A percentile compares a stretch with the other conserved stretches of the same genome.
These are phyloP conservation scores for Penicillium roqueforti DNA, from an alignment of 495 filamentous ascomycete genomes.

Conservation along the genomic window DNA sequence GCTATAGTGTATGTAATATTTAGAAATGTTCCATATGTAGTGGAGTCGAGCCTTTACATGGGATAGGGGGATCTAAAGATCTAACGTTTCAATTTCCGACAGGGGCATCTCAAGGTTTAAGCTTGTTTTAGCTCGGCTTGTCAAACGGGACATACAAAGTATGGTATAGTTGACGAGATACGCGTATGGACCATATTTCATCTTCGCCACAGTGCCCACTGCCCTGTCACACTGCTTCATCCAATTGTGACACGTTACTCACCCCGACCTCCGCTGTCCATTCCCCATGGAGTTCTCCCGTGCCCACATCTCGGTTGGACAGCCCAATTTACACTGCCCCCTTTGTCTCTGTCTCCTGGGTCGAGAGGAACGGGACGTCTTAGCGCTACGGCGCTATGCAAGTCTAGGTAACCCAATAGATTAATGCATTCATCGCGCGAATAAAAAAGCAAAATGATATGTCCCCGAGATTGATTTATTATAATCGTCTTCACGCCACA, in stretches of 20 bases:
- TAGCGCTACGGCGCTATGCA: slow-evolving; percentile 5
- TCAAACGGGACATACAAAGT: background rate
- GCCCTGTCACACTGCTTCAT: background rate
- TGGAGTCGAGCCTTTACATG: background rate
- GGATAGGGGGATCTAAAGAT: slow-evolving; percentile 5
- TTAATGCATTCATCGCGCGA: background rate
- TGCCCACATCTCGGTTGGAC: slow-evolving; percentile 8
- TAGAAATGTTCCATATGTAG: background rate
- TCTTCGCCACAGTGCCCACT: background rate
- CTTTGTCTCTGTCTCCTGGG: slow-evolving; percentile 5
- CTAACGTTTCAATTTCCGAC: slow-evolving; percentile 9
- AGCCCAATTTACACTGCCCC: slow-evolving; percentile 15
- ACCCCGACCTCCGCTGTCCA: background rate
- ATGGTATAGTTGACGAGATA: background rate
- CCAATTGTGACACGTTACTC: background rate
- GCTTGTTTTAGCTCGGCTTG: slow-evolving; percentile 16
- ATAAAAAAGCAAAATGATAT: background rate
- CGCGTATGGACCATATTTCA: slow-evolving; percentile 6
- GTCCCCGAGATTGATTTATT: background rate
- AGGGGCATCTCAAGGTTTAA: slow-evolving; percentile 15
- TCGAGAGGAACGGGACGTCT: slow-evolving; percentile 4
- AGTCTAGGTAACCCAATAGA: slow-evolving; percentile 12
- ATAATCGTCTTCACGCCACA: background rate
- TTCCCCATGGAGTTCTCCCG: slow-evolving; percentile 2
- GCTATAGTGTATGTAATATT: background rate